Conservation (phyloP, 768 basidiomycete genomes). For the Tulasnella sp. region DNA sequence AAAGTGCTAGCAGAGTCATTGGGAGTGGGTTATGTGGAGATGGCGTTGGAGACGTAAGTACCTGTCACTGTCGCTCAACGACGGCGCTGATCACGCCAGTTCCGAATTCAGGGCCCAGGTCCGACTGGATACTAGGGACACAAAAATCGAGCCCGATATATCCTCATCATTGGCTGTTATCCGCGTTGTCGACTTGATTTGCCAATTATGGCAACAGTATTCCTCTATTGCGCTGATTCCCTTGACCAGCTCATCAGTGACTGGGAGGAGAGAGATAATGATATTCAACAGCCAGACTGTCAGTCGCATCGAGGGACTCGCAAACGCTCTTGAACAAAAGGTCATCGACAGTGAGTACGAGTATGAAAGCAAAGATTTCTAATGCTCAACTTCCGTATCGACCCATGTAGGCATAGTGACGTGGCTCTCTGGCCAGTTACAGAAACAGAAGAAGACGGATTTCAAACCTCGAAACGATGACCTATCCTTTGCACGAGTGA, state of each 20-base stretch:
- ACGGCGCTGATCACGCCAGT: background rate
- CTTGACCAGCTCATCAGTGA: conserved; percentile 75
- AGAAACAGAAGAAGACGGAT: conserved; percentile 92
- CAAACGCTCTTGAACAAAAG: conserved; percentile 75
- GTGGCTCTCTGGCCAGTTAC: conserved; percentile 71
- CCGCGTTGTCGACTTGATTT: conserved; percentile 74
- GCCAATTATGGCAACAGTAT: conserved; percentile 97
- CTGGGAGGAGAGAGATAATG: conserved; percentile 85
- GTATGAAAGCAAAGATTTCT: background rate
- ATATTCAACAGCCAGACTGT: conserved; percentile 87
- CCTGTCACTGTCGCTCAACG: background rate
- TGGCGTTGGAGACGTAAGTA: conserved; percentile 89
- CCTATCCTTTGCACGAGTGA: conserved; percentile 86
- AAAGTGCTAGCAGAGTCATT: conserved; percentile 84
- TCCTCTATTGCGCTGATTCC: conserved; percentile 86
- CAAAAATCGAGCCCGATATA: conserved; percentile 76
- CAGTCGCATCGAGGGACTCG: conserved; percentile 75
- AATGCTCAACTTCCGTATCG: background rate
- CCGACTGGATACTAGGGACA: conserved; percentile 67
- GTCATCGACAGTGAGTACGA: conserved; percentile 66
- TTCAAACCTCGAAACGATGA: conserved; percentile 98
- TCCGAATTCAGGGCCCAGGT: conserved; percentile 54
- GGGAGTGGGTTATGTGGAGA: conserved; percentile 77
- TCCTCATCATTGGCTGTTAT: conserved; percentile 58
- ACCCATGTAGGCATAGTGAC: conserved; percentile 55